These are phyloP conservation scores for Boletus pseudo-olivaceus DNA, from an alignment of 768 basidiomycete species.

Conservation along the genomic window DNA sequence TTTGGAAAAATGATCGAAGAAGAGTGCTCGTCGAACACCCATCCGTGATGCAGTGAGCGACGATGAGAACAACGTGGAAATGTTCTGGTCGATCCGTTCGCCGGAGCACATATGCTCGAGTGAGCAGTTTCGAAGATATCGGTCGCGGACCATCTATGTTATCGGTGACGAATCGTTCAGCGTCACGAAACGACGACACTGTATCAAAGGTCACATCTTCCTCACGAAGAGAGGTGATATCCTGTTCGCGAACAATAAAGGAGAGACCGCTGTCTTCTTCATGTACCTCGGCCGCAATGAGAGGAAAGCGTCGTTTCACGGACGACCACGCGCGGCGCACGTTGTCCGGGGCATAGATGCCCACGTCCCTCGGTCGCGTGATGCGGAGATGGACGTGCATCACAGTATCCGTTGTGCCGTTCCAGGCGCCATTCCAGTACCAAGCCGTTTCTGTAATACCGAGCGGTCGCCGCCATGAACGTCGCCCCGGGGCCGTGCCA, in stretches of 20 bases:
- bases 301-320: slow-evolving; percentile 47
- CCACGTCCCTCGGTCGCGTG: slow-evolving; percentile 2
- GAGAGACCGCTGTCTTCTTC: slow-evolving; percentile 17
- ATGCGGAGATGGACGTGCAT: slow-evolving; percentile 34
- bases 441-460: slow-evolving; percentile 35
- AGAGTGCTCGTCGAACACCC: neutral
- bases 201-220: slow-evolving; percentile 39
- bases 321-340: slow-evolving; percentile 42
- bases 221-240: slow-evolving; percentile 14
- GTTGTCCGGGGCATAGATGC: slow-evolving; percentile 28
- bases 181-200: slow-evolving; percentile 37
- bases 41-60: slow-evolving; percentile 36
- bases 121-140: slow-evolving; percentile 18
- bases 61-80: slow-evolving; percentile 42
- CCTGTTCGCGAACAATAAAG: slow-evolving; percentile 42
- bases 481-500: neutral
- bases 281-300: slow-evolving; percentile 34
- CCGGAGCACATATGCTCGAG: slow-evolving; percentile 40
- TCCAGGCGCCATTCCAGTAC: slow-evolving; percentile 36
- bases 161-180: slow-evolving; percentile 28
- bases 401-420: slow-evolving; percentile 43
- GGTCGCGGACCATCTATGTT: slow-evolving; percentile 33
- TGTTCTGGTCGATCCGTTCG: slow-evolving; percentile 36
- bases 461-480: slow-evolving; percentile 17
- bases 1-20: slow-evolving; percentile 4